Evolutionary conservation across 2,329 filamentous ascomycete species (phyloP).

Genomic region (Trichocomaceae sp.): DNA sequence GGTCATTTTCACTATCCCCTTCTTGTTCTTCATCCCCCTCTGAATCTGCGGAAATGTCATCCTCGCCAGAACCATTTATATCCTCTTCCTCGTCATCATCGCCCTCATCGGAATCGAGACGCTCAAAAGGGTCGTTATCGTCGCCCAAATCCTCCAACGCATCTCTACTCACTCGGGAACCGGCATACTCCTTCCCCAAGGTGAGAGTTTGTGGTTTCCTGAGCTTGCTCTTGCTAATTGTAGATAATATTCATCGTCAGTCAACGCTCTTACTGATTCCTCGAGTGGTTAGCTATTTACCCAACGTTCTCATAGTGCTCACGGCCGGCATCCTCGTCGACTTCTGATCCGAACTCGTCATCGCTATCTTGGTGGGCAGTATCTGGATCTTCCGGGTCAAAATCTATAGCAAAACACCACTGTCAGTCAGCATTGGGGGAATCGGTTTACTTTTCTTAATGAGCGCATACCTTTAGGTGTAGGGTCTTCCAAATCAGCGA

Average conservation of each 20-base stretch:
- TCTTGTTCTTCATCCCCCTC: conserved; percentile 18
- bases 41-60: conserved; percentile 8
- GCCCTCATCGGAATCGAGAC: conserved; percentile 28
- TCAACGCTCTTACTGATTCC: neutral
- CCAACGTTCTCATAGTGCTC: conserved; percentile 82
- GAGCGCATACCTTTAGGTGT: conserved; percentile 52
- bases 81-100: conserved; percentile 17
- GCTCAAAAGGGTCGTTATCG: conserved; percentile 42
- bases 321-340: conserved; percentile 53
- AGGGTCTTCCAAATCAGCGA: conserved; percentile 58
- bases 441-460: neutral
- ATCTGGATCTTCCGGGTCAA: conserved; percentile 67
- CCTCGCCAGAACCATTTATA: conserved; percentile 3
- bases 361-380: conserved; percentile 52
- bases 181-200: conserved; percentile 74
- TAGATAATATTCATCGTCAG: conserved; percentile 45
- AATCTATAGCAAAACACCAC: conserved; percentile 51
- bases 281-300: conserved; percentile 34
- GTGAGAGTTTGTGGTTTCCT: conserved; percentile 62
- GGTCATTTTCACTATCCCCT: conserved; percentile 25
- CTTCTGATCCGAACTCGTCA: conserved; percentile 45
- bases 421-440: neutral
- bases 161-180: conserved; percentile 65
- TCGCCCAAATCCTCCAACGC: conserved; percentile 53
- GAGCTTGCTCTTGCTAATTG: conserved; percentile 67